These are phyloP conservation scores for Teunomyces panamensis DNA, from an alignment of 805 yeast genomes.

Conservation along the genomic window DNA sequence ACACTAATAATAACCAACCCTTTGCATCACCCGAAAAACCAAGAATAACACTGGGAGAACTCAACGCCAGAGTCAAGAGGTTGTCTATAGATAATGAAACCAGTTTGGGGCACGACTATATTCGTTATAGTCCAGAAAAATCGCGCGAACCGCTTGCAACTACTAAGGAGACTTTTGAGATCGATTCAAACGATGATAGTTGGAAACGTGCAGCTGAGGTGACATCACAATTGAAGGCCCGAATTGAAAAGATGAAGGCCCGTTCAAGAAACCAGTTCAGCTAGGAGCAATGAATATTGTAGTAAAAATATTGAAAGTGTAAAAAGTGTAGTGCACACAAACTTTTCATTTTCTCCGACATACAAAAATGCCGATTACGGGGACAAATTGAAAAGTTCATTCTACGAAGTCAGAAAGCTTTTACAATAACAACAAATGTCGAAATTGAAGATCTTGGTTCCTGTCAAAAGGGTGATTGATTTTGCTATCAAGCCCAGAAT, in stretches of 20 bases:
- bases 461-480: constrained; percentile 93
- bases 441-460: constrained; percentile 76
- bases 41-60: constrained; percentile 31
- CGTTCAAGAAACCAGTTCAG: constrained; percentile 27
- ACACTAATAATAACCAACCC: constrained; percentile 4
- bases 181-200: constrained; percentile 56
- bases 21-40: constrained; percentile 11
- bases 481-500: constrained; percentile 91
- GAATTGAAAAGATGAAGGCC: constrained; percentile 88
- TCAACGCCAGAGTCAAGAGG: constrained; percentile 40
- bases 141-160: constrained; percentile 12
- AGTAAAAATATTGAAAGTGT: neutral
- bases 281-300: neutral
- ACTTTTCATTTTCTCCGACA: neutral
- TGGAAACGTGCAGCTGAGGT: constrained; percentile 92
- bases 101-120: constrained; percentile 19
- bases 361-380: constrained; percentile 2
- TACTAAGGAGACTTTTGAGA: constrained; percentile 24
- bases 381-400: neutral
- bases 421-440: constrained; percentile 16
- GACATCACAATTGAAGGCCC: constrained; percentile 76
- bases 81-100: constrained; percentile 25
- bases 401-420: neutral
- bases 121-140: constrained; percentile 19
- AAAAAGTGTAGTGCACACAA: neutral